A percentile compares a stretch with the other conserved stretches of the same genome.
Conservation (phyloP, 148 eudicot genomes). For the Cornus controversa region DNA sequence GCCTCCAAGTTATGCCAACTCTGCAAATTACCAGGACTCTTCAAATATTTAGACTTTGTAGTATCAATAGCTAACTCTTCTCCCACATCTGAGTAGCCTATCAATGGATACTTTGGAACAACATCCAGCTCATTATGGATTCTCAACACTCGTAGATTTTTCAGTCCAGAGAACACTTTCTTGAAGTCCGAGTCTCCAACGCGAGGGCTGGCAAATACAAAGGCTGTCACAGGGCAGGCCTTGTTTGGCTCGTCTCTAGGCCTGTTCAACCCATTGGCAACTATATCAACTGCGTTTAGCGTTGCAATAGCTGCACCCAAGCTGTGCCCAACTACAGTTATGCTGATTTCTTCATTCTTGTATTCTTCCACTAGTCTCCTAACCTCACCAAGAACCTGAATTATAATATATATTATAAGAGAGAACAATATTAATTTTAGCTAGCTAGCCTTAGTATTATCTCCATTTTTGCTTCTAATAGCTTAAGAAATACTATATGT, state of each 20-base stretch:
- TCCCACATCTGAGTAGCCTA: constrained; percentile 62
- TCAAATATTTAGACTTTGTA: constrained; percentile 50
- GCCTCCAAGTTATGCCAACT: constrained; percentile 76
- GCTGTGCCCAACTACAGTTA: constrained; percentile 65
- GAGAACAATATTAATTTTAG: no score
- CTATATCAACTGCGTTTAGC: constrained; percentile 63
- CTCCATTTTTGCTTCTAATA: no score
- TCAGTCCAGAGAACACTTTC: constrained; percentile 16
- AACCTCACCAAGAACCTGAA: constrained; percentile 59
- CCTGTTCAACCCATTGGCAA: constrained; percentile 40
- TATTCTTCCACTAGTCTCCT: constrained; percentile 43
- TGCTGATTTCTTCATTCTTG: constrained; percentile 60
- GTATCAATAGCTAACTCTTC: constrained; percentile 54
- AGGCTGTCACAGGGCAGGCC: constrained; percentile 50
- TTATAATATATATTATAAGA: no score
- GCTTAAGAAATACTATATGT: no score
- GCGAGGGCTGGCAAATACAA: constrained; percentile 59
- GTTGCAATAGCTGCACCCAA: constrained; percentile 66
- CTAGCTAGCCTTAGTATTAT: no score
- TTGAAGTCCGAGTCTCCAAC: constrained; percentile 63
- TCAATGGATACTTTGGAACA: constrained; percentile 52
- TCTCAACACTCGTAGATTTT: constrained; percentile 36
- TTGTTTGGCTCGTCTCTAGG: constrained; percentile 24
- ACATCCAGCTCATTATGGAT: constrained; percentile 45
- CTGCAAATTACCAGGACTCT: constrained; percentile 37